A percentile compares a stretch with the other conserved stretches of the same genome.
These are phyloP conservation scores for Penicillium sp. DNA, from an alignment of 2,329 filamentous ascomycete species.

Conservation along the genomic window DNA sequence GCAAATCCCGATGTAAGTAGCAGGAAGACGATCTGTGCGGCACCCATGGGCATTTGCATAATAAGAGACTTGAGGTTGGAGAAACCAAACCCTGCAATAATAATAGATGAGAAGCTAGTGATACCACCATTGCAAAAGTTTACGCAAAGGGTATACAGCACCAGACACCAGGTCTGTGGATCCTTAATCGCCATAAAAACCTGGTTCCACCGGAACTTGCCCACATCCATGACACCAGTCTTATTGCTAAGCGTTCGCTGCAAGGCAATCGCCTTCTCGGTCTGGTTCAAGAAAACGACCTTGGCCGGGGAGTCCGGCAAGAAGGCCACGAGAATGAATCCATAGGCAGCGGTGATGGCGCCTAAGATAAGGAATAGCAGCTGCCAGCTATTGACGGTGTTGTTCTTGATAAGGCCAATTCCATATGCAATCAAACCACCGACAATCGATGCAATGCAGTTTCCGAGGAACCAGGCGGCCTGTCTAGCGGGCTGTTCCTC, in stretches of 20 bases:
- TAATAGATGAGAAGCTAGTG: conserved; percentile 36
- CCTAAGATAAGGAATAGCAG: conserved; percentile 34
- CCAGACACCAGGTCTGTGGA: conserved; percentile 35
- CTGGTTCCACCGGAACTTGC: conserved; percentile 45
- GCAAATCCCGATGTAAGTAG: conserved; percentile 29
- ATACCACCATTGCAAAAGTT: conserved; percentile 37
- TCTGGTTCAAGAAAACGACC: conserved; percentile 39
- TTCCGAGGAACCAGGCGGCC: conserved; percentile 37
- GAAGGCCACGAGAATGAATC: conserved; percentile 19
- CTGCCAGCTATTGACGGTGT: conserved; percentile 27
- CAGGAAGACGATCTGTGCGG: conserved; percentile 35
- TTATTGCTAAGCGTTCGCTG: conserved; percentile 53
- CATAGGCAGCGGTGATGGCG: conserved; percentile 27
- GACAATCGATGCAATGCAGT: conserved; percentile 32
- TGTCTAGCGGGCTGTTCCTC: conserved; percentile 36
- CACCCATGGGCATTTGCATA: conserved; percentile 39
- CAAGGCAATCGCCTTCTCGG: conserved; percentile 49
- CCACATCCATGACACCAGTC: conserved; percentile 54
- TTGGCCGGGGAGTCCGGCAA: conserved; percentile 17
- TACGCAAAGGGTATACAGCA: conserved; percentile 33
- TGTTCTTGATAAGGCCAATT: conserved; percentile 23
- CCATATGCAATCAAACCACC: conserved; percentile 33
- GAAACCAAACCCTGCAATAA: conserved; percentile 41
- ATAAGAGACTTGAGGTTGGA: conserved; percentile 37
- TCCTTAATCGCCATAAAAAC: conserved; percentile 35